Evolutionary conservation across 805 yeast genomes (phyloP), one percentile per base, ranked within the genome.

Genomic region (Cyberlindnera samutprakarnensis): DNA sequence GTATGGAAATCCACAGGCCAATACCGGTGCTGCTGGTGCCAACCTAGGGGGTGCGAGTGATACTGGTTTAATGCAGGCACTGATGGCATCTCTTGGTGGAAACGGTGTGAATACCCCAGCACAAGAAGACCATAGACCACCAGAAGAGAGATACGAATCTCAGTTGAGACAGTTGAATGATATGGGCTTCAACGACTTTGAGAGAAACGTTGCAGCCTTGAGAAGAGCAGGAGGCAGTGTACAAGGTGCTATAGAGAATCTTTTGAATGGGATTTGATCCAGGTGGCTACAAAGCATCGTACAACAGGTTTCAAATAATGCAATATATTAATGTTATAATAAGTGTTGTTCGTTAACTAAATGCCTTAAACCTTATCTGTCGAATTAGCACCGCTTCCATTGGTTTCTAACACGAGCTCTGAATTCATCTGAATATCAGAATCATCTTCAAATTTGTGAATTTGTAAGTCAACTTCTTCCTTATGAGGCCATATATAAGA

Each of bases 181-280:
- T 49, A 78, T 82, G 71, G 92, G 92, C 6, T 90, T 90, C 62
- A 75, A 73, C 44, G 96, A 90, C 45, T 90, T 90, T 53, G 97
- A 90, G 45, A 71, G 84, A 45, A 92, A 92, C 52, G 87, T 92
- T 16, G 78, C 76, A 18, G 97, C 97, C 2, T 69, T 92, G 48
- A 76, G 96, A 63, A 76, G 97, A 61, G 76, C 90, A 34, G 98
- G 98, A 21, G 98, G 98, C 7, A 84, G 88, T 41, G 96, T 90
- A 17, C 96, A 90, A 61, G 96, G 96, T 28, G 98, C 98, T 9
- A 68, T 90, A 31, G 96, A 90, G 57, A 83, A 85, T 33, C 63
- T 88, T 46, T 68, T 88, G 36, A 80, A 70, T 39, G 83, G 82
- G n/a, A n/a, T n/a, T n/a, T n/a, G n/a, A n/a, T n/a, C n/a, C n/a